phyloP scores from a whole-genome alignment of 2,329 filamentous ascomycete genomes.

The Aureobasidium sp. region DNA sequence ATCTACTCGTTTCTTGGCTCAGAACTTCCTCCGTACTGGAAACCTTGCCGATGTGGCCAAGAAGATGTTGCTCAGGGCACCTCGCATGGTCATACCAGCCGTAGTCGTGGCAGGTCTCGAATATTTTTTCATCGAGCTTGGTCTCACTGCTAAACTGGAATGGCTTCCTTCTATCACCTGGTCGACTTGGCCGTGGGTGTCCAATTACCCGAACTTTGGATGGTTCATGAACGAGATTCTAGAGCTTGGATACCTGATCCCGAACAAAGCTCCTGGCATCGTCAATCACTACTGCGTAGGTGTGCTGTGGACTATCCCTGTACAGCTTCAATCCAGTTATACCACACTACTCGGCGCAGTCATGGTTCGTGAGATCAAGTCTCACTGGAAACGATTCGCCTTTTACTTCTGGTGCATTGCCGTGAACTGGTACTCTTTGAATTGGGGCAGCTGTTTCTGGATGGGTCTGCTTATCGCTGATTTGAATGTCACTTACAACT shows the following conservation, averaged over 20 bases:
- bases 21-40: constrained; percentile 37
- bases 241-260: constrained; percentile 40
- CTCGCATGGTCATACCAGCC: constrained; percentile 42
- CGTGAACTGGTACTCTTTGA: constrained; percentile 42
- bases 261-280: constrained; percentile 42
- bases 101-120: constrained; percentile 37
- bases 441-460: constrained; percentile 42
- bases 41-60: constrained; percentile 39
- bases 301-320: constrained; percentile 45
- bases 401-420: constrained; percentile 39
- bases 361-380: constrained; percentile 40
- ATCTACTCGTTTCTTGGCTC: constrained; percentile 40
- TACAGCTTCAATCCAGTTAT: constrained; percentile 43
- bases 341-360: constrained; percentile 37
- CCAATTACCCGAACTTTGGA: constrained; percentile 34
- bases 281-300: constrained; percentile 44
- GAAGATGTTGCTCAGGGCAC: constrained; percentile 38
- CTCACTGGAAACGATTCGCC: constrained; percentile 39
- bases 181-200: constrained; percentile 43
- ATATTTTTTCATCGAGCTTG: constrained; percentile 43
- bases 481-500: constrained; percentile 41
- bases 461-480: constrained; percentile 41
- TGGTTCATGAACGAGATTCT: constrained; percentile 40
- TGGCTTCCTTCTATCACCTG: constrained; percentile 42
- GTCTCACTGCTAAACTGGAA: constrained; percentile 38